Percentiles rank a stretch among this genome's conserved stretches.
These are phyloP conservation scores for Fusarium haematococcum DNA, from an alignment of 2,329 filamentous ascomycete species.

Conservation along the genomic window DNA sequence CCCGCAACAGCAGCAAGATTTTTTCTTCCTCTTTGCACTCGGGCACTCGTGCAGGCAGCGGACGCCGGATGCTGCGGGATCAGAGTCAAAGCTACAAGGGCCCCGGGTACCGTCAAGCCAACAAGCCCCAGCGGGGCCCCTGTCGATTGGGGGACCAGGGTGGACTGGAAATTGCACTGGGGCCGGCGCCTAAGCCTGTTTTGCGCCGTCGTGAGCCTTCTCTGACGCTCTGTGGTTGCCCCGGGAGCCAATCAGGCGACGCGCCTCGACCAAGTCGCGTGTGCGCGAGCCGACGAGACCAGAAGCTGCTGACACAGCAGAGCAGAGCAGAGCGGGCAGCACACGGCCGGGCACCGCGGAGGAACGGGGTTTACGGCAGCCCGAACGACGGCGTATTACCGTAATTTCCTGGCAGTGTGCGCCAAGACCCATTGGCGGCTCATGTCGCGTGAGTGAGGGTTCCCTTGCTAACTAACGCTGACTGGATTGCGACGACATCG, in stretches of 20 bases:
- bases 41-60: slow-evolving; percentile 12
- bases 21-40: slow-evolving; percentile 2
- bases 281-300: slow-evolving; percentile 7
- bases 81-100: slow-evolving; percentile 41
- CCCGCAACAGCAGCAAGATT: slow-evolving; percentile 31
- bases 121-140: slow-evolving; percentile 38
- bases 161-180: slow-evolving; percentile 44
- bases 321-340: background rate
- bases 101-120: slow-evolving; percentile 36
- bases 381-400: slow-evolving; percentile 42
- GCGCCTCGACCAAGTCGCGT: slow-evolving; percentile 26
- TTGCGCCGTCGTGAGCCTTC: slow-evolving; percentile 20
- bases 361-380: slow-evolving; percentile 41
- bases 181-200: slow-evolving; percentile 37
- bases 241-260: slow-evolving; percentile 30
- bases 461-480: slow-evolving; percentile 19
- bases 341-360: slow-evolving; percentile 34
- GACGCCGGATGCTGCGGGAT: slow-evolving; percentile 46
- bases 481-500: slow-evolving; percentile 19
- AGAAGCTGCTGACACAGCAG: slow-evolving; percentile 40
- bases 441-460: slow-evolving; percentile 39
- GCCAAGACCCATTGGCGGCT: slow-evolving; percentile 37
- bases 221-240: slow-evolving; percentile 36
- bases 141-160: slow-evolving; percentile 25
- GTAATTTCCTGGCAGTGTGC: slow-evolving; percentile 42